Percentiles rank a stretch among this genome's conserved stretches.
phyloP scores from a whole-genome alignment of 345 rosid genomes.

The Eutrema yunnanense region DNA sequence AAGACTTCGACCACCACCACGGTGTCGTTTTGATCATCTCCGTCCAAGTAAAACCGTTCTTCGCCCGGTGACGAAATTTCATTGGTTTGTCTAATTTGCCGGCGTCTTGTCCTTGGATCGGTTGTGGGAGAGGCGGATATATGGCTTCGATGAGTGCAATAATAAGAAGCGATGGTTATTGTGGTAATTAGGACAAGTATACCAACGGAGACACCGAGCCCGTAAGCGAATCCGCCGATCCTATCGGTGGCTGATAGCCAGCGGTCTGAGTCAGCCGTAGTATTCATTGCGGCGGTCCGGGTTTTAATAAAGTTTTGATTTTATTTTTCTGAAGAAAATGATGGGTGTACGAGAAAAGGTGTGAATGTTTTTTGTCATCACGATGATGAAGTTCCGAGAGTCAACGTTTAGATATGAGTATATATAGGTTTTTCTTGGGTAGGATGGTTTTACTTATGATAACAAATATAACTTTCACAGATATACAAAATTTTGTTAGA shows the following conservation, averaged over 20 bases:
- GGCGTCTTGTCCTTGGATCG: constrained; percentile 1
- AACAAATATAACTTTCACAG: neutral
- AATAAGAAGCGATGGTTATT: constrained; percentile 36
- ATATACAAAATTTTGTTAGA: neutral
- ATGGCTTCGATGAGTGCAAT: constrained; percentile 29
- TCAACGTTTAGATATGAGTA: constrained; percentile 17
- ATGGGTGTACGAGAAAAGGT: neutral
- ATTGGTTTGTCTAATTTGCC: constrained; percentile 8
- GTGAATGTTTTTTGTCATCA: constrained; percentile 5
- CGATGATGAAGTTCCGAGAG: constrained; percentile 11
- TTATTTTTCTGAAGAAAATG: neutral
- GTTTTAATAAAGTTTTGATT: neutral
- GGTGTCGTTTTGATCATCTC: constrained; percentile 3
- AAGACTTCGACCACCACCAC: constrained; percentile 29
- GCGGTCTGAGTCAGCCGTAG: constrained; percentile 1
- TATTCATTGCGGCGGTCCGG: neutral
- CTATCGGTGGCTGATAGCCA: constrained; percentile 7
- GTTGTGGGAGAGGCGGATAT: constrained; percentile 19
- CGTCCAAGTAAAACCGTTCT: neutral
- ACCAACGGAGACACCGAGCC: constrained; percentile 43
- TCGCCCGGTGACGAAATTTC: neutral
- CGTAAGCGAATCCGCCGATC: constrained; percentile 44
- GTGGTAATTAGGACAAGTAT: constrained; percentile 42
- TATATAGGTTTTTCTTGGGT: neutral
- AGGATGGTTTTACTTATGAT: neutral